These are phyloP conservation scores for Eremochloa ophiuroides DNA, from an alignment of 176 grass and related monocot species.

Conservation along the genomic window DNA sequence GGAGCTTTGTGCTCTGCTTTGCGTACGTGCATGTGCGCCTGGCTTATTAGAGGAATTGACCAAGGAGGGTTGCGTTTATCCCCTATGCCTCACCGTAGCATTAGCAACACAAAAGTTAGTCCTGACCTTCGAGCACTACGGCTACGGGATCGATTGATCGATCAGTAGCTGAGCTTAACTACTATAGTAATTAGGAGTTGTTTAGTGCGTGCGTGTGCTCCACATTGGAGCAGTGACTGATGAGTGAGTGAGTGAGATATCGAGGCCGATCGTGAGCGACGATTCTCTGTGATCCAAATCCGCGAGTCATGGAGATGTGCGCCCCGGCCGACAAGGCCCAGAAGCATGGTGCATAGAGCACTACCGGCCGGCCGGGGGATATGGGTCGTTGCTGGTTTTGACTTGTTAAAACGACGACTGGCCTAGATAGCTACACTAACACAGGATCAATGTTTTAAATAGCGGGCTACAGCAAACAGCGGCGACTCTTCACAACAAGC, in stretches of 20 bases:
- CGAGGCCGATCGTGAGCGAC: neutral
- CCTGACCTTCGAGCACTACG: neutral
- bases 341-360: conserved; percentile 7
- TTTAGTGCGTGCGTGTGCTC: neutral
- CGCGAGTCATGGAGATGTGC: conserved; percentile 32
- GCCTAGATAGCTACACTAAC: no score
- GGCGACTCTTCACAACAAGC: no score
- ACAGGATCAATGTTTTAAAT: no score
- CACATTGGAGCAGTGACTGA: neutral
- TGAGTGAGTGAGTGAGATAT: neutral
- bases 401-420: neutral
- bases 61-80: neutral
- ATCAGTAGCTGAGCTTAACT: neutral
- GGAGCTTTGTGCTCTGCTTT: neutral
- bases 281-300: conserved; percentile 21
- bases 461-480: no score
- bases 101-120: neutral
- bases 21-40: neutral
- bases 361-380: neutral
- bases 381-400: neutral
- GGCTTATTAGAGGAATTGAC: neutral
- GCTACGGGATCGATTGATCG: neutral
- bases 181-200: no score
- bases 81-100: neutral
- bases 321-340: neutral